These are phyloP conservation scores for Rhexocercosporidium sp. DNA, from an alignment of 2,329 filamentous ascomycete genomes.

Conservation along the genomic window DNA sequence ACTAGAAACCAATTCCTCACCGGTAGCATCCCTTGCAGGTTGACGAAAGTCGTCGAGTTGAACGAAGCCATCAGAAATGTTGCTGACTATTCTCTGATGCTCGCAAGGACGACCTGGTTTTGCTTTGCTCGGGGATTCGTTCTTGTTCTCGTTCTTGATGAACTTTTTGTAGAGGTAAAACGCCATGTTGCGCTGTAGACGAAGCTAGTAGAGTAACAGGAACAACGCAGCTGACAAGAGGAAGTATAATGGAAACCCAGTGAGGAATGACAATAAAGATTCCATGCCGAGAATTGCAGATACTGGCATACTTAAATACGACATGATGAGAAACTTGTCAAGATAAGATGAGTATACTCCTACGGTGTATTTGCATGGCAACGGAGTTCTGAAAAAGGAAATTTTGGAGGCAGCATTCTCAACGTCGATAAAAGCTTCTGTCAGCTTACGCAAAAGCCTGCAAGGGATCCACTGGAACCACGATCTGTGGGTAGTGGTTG, in stretches of 20 bases:
- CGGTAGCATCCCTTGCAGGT: background rate
- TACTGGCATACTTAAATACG: background rate
- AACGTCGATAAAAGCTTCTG: background rate
- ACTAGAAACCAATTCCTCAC: background rate
- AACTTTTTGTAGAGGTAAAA: conserved; percentile 28
- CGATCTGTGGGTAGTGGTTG: background rate
- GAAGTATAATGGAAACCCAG: background rate
- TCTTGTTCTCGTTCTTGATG: conserved; percentile 20
- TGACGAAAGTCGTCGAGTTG: background rate
- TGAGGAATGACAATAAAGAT: background rate
- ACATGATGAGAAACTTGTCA: background rate
- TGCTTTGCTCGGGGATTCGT: conserved; percentile 9
- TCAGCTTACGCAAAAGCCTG: background rate
- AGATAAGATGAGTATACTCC: background rate
- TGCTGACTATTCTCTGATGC: conserved; percentile 19
- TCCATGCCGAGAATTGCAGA: background rate
- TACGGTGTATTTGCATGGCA: background rate
- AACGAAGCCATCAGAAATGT: conserved; percentile 14
- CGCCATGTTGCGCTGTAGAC: conserved; percentile 10
- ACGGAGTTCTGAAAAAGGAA: background rate
- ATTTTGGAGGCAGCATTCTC: conserved; percentile 2
- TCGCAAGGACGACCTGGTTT: conserved; percentile 16
- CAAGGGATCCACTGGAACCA: background rate
- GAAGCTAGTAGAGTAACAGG: background rate
- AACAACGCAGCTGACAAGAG: background rate